Percentiles rank a stretch among this genome's conserved stretches.
These are phyloP conservation scores for Aspergillus awamori DNA, from an alignment of 2,329 filamentous ascomycete species.

Conservation along the genomic window DNA sequence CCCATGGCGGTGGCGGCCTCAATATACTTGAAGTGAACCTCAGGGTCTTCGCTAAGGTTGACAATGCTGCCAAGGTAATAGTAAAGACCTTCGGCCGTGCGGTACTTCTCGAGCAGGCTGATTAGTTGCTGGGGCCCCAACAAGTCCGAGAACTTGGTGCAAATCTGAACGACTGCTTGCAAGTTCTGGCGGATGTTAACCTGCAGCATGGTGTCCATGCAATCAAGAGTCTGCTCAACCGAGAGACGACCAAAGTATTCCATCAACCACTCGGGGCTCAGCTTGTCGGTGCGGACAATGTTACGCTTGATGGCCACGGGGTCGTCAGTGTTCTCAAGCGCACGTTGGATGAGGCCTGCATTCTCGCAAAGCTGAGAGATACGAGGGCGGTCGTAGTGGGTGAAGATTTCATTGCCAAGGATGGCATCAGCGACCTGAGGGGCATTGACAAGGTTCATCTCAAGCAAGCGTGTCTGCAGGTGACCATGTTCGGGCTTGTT, in stretches of 20 bases:
- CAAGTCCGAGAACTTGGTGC: conserved; percentile 96
- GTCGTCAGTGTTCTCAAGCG: conserved; percentile 93
- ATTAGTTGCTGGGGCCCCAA: conserved; percentile 86
- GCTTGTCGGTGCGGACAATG: conserved; percentile 78
- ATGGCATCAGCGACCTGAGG: conserved; percentile 98
- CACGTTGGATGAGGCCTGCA: conserved; percentile 81
- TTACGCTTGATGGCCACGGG: conserved; percentile 88
- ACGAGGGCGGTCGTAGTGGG: conserved; percentile 88
- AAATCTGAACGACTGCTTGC: conserved; percentile 90
- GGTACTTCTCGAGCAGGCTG: conserved; percentile 95
- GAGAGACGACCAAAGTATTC: conserved; percentile 93
- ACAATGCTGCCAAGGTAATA: conserved; percentile 98
- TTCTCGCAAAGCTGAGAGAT: conserved; percentile 92
- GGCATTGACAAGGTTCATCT: conserved; percentile 97
- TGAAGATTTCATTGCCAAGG: conserved; percentile 97
- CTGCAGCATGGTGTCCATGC: conserved; percentile 94
- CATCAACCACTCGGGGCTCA: conserved; percentile 88
- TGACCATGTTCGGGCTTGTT: conserved; percentile 93
- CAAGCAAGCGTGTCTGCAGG: conserved; percentile 88
- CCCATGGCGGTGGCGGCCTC: conserved; percentile 93
- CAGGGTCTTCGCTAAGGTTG: conserved; percentile 90
- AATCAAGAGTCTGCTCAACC: conserved; percentile 92
- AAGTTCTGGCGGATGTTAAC: conserved; percentile 96
- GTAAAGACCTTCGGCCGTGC: conserved; percentile 94
- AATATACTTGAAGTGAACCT: conserved; percentile 99